Conservation (phyloP, 805 yeast genomes). For the Wickerhamomyces pijperi region DNA sequence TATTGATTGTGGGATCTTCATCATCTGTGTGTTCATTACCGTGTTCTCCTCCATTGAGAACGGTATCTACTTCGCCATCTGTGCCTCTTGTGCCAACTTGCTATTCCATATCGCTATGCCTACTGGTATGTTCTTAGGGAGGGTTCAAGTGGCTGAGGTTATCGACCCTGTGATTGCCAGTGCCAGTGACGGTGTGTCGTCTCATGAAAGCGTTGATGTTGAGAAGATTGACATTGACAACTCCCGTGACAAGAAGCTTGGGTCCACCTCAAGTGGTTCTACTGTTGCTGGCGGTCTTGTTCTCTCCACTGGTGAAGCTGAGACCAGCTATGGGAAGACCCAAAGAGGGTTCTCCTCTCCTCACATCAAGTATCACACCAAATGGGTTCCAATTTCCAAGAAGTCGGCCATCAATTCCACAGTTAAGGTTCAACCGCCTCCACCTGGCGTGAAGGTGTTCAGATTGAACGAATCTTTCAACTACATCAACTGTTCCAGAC, state of each 20-base stretch:
- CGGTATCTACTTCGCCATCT: slow-evolving; percentile 85
- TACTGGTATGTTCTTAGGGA: slow-evolving; percentile 72
- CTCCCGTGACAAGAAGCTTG: no score
- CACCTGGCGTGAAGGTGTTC: slow-evolving; percentile 83
- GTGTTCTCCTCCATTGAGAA: slow-evolving; percentile 50
- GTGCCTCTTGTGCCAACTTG: slow-evolving; percentile 68
- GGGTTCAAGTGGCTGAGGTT: slow-evolving; percentile 62
- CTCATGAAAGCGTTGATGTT: slow-evolving; percentile 6
- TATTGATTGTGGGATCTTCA: slow-evolving; percentile 13
- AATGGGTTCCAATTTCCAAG: slow-evolving; percentile 58
- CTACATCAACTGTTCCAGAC: slow-evolving; percentile 71
- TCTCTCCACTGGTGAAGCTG: background rate
- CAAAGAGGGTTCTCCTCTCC: slow-evolving; percentile 3
- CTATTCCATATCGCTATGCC: slow-evolving; percentile 73
- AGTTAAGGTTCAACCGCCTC: slow-evolving; percentile 61
- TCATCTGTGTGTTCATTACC: slow-evolving; percentile 16
- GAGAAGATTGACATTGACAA: slow-evolving; percentile 2
- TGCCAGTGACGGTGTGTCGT: slow-evolving; percentile 3
- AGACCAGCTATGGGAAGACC: background rate
- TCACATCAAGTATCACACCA: slow-evolving; percentile 34
- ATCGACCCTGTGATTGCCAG: slow-evolving; percentile 41
- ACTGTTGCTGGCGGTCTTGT: no score
- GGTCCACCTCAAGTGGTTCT: no score
- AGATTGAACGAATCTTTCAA: slow-evolving; percentile 73
- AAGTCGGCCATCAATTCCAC: slow-evolving; percentile 38